Evolutionary conservation across 345 rosid species (phyloP), one percentile per base, ranked within the genome.

Genomic region (Aquilaria yunnanensis): DNA sequence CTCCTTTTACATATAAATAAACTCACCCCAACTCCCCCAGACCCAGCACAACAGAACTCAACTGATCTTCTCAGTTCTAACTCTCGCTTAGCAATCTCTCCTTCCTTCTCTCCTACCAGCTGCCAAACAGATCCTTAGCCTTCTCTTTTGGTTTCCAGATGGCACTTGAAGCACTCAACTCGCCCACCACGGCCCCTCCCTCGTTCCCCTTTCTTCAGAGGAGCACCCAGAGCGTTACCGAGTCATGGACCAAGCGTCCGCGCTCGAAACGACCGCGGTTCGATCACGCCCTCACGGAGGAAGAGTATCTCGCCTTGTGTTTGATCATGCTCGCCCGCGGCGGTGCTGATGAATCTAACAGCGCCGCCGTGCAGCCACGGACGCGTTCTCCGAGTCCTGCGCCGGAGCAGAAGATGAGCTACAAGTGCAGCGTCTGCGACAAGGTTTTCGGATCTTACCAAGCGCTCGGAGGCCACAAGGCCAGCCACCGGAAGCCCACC

Each of bases 131-230:
- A 9, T 3, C 43, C 43, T 37, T 3, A 2, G 1, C 8, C 8
- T 4, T 9, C 43, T 37, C 5, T 9, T 9, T 37, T 37, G 43
- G 23, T 23, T 23, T 37, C 8, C 43, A 37, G 43, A 46, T 59
- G 30, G 80, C 85, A 48, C 79, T 83, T 1, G 83, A 81, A 71
- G 75, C 85, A n/a, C 74, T 86, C 5, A 79, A 73, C 67, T 86
- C 92, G 58, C 88, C 81, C 0, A 78, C 81, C n/a, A 34, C 86
- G 29, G 34, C 77, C 47, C 65, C 83, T 6, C 75, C 86, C 8
- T 54, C 81, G 61, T 72, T 79, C 54, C 84, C 51, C 14, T 74
- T 59, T 29, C 43, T 37, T 37, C 43, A 37, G 43, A 37, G 43
- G 43, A 37, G 8, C 43, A 0, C 43, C 7, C 43, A 5, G 76